Percentiles rank a stretch among this genome's conserved stretches.
phyloP scores from a whole-genome alignment of 2,329 filamentous ascomycete species.

The Penicillium sp. region DNA sequence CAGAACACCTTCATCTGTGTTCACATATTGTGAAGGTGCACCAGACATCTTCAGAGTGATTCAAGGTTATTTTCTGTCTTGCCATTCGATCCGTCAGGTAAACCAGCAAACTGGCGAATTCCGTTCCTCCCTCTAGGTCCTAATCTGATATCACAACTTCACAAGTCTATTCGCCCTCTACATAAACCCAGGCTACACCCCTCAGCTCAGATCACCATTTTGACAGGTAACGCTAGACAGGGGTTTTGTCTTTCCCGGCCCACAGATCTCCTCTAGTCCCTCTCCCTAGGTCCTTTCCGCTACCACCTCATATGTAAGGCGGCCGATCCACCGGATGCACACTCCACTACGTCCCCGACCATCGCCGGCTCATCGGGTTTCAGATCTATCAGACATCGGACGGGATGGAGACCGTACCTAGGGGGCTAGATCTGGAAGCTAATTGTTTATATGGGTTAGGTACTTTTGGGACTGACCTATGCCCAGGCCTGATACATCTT shows the following conservation, averaged over 20 bases:
- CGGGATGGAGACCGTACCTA: background rate
- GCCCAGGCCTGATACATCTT: background rate
- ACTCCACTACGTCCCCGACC: slow-evolving; percentile 12
- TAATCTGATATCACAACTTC: slow-evolving; percentile 5
- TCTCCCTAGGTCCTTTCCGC: background rate
- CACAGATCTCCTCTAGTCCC: background rate
- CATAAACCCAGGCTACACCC: background rate
- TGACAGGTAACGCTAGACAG: slow-evolving; percentile 8
- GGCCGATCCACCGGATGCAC: slow-evolving; percentile 9
- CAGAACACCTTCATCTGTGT: background rate
- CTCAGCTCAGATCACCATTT: background rate
- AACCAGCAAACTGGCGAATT: background rate
- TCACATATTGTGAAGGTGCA: background rate
- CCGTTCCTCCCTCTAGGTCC: background rate
- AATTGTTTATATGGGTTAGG: no score
- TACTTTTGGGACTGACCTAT: no score
- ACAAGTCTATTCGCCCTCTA: background rate
- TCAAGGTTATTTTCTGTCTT: background rate
- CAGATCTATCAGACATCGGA: slow-evolving; percentile 20
- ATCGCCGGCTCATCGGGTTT: slow-evolving; percentile 9
- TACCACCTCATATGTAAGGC: slow-evolving; percentile 4
- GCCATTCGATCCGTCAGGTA: background rate
- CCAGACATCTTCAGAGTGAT: background rate
- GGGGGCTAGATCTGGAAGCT: background rate
- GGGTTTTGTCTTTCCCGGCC: background rate